These are phyloP conservation scores for Geranium rotundifolium DNA, from an alignment of 345 rosid genomes.

Conservation along the genomic window DNA sequence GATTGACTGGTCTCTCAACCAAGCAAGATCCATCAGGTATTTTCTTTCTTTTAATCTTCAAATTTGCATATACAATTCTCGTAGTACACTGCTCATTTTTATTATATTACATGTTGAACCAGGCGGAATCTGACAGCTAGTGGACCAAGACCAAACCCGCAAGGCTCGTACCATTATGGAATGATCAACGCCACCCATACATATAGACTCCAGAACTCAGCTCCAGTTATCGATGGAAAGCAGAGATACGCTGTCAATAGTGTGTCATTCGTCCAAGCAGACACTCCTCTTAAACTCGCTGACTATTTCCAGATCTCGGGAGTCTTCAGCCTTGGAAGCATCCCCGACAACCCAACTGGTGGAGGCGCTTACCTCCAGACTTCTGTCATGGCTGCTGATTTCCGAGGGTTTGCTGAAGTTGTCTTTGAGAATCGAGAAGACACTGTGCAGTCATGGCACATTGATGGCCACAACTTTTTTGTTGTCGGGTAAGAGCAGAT, in stretches of 20 bases:
- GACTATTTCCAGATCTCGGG: constrained; percentile 73
- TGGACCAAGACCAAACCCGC: constrained; percentile 84
- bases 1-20: constrained; percentile 71
- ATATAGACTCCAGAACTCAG: constrained; percentile 52
- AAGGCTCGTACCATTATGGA: constrained; percentile 91
- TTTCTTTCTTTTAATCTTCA: neutral
- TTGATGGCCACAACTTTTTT: constrained; percentile 75
- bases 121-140: constrained; percentile 72
- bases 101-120: neutral
- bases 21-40: constrained; percentile 57
- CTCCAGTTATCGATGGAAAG: constrained; percentile 56
- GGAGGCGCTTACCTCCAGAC: constrained; percentile 64
- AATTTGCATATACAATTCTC: too few relatives aligned
- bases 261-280: constrained; percentile 69
- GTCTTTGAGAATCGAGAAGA: constrained; percentile 72
- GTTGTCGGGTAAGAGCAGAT: constrained; percentile 63
- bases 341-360: constrained; percentile 50
- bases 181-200: constrained; percentile 55
- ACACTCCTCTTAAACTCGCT: constrained; percentile 79
- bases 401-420: constrained; percentile 54
- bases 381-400: constrained; percentile 68
- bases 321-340: constrained; percentile 58
- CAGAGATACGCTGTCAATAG: constrained; percentile 74
- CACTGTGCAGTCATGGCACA: constrained; percentile 74
- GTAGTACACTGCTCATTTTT: neutral